Conservation (phyloP, 2,329 filamentous ascomycete genomes). For the Curvularia spicifera region DNA sequence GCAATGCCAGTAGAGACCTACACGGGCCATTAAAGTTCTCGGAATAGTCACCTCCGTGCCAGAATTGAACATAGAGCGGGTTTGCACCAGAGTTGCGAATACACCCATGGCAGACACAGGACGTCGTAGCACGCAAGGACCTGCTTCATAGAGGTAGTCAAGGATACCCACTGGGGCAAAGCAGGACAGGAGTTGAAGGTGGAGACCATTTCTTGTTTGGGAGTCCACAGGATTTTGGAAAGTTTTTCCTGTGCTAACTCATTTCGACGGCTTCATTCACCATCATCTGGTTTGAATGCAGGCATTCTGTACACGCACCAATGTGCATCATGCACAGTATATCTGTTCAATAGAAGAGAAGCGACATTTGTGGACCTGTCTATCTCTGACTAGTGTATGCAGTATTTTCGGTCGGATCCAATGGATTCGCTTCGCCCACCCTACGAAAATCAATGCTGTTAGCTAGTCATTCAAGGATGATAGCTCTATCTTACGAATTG, state of each 20-base stretch:
- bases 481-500: background rate
- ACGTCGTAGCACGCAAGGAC: slow-evolving; percentile 1
- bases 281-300: background rate
- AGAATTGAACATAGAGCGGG: background rate
- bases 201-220: background rate
- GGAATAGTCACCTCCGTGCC: background rate
- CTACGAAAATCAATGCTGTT: background rate
- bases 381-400: background rate
- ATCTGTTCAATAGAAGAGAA: background rate
- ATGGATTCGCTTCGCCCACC: background rate
- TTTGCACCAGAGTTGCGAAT: slow-evolving; percentile 1
- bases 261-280: background rate
- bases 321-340: background rate
- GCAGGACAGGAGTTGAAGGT: background rate
- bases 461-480: background rate
- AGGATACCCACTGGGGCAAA: background rate
- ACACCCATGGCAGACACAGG: slow-evolving; percentile 1
- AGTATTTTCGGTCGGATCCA: slow-evolving; percentile 1
- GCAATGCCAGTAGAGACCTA: background rate
- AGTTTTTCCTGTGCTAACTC: background rate
- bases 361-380: slow-evolving; percentile 6
- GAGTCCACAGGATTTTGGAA: background rate
- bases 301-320: background rate
- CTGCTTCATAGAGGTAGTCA: background rate
- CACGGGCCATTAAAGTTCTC: background rate